Percentiles rank a stretch among this genome's conserved stretches.
phyloP scores from a whole-genome alignment of 371 early-diverging fungal species.

The Gilbertella persicaria region DNA sequence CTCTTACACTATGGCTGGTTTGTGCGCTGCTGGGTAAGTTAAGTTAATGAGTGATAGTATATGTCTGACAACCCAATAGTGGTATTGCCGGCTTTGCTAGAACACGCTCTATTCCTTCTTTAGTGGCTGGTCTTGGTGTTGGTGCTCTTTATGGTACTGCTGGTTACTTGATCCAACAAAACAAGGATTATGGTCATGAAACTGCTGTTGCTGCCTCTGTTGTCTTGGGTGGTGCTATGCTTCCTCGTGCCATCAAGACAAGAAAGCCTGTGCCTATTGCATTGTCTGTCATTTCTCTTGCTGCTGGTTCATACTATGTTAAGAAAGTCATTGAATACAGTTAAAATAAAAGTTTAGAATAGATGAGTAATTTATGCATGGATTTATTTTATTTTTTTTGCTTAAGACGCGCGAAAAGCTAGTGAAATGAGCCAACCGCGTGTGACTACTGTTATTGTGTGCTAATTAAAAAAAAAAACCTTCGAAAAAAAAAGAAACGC shows the following conservation, averaged over 20 bases:
- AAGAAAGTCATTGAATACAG: conserved; percentile 51
- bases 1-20: conserved; percentile 52
- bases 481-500: conserved; percentile 8
- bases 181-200: conserved; percentile 68
- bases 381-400: too few relatives aligned
- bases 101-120: conserved; percentile 61
- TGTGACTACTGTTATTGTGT: too few relatives aligned
- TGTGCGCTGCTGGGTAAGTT: conserved; percentile 41
- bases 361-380: too few relatives aligned
- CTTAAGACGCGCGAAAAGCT: too few relatives aligned
- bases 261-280: conserved; percentile 51
- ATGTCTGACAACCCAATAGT: conserved; percentile 26
- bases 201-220: conserved; percentile 61
- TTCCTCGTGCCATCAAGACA: conserved; percentile 59
- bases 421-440: too few relatives aligned
- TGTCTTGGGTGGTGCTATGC: conserved; percentile 59
- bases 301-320: conserved; percentile 53
- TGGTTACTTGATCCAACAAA: conserved; percentile 62
- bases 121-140: conserved; percentile 67
- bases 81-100: conserved; percentile 64
- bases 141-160: conserved; percentile 62
- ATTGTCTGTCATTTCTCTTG: conserved; percentile 42
- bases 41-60: background rate
- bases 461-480: conserved; percentile 1
- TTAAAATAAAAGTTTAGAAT: too few relatives aligned